A percentile compares a stretch with the other conserved stretches of the same genome.
phyloP scores from a whole-genome alignment of 306 rosid genomes.

The Vigna reflexopilosa region DNA sequence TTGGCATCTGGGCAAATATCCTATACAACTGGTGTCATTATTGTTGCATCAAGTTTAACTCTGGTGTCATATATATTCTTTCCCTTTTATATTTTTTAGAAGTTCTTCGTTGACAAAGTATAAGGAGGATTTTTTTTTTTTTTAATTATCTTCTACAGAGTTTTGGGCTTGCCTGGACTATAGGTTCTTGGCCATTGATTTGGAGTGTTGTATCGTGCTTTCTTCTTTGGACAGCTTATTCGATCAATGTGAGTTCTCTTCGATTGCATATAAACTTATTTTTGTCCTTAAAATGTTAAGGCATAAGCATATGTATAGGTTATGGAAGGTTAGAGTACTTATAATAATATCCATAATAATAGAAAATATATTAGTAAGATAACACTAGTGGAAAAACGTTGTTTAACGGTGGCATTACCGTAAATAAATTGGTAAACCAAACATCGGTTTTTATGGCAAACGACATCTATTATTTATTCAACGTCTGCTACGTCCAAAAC shows the following conservation, averaged over 20 bases:
- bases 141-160: background rate
- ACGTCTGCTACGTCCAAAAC: no score
- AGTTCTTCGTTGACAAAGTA: background rate
- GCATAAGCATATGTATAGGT: background rate
- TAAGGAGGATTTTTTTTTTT: background rate
- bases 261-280: background rate
- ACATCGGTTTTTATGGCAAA: no score
- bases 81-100: background rate
- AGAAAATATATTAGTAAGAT: no score
- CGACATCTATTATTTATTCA: no score
- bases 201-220: background rate
- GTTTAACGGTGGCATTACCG: no score
- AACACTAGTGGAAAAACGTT: no score
- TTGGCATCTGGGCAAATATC: background rate
- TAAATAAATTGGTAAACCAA: no score
- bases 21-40: background rate
- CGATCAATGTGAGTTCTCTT: background rate
- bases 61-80: background rate
- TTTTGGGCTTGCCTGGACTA: background rate
- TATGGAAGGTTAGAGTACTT: background rate
- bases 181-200: conserved; percentile 9
- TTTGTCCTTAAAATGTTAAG: background rate
- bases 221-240: background rate
- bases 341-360: background rate
- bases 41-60: background rate